These are phyloP conservation scores for Pleurotus cornucopiae DNA, from an alignment of 768 basidiomycete species.

Conservation along the genomic window DNA sequence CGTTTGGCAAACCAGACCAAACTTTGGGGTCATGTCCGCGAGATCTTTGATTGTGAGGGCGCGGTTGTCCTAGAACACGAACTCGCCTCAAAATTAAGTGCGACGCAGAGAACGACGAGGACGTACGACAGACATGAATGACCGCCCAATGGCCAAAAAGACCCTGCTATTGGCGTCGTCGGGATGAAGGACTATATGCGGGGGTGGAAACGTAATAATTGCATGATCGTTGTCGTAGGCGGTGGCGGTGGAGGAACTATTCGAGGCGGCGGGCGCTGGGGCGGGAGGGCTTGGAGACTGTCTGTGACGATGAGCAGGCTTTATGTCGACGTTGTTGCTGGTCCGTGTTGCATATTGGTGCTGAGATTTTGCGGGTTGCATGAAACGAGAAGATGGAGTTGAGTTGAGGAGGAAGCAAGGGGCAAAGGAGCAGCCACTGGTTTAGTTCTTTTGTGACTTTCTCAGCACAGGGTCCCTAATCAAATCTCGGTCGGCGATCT, in stretches of 20 bases:
- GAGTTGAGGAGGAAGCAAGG: constrained; percentile 7
- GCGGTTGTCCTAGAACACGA: constrained; percentile 56
- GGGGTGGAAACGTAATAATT: constrained; percentile 51
- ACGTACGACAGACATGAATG: constrained; percentile 72
- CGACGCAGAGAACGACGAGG: constrained; percentile 12
- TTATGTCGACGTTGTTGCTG: constrained; percentile 47
- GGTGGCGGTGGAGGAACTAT: constrained; percentile 14
- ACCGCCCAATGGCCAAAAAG: constrained; percentile 67
- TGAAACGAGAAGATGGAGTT: constrained; percentile 1
- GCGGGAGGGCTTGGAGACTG: constrained; percentile 36
- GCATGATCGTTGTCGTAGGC: constrained; percentile 12
- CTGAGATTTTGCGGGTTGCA: constrained; percentile 10
- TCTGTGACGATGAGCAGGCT: constrained; percentile 47
- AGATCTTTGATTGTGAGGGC: constrained; percentile 88
- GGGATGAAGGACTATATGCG: constrained; percentile 62
- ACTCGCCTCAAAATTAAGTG: constrained; percentile 11
- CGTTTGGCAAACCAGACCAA: constrained; percentile 75
- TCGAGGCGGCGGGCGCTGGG: constrained; percentile 20
- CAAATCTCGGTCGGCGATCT: constrained; percentile 7
- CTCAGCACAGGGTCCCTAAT: constrained; percentile 6
- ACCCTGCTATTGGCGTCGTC: constrained; percentile 73
- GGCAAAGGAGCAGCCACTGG: not conserved
- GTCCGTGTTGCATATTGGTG: constrained; percentile 53
- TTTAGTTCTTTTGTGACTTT: constrained; percentile 7
- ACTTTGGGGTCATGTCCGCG: constrained; percentile 61